phyloP scores from a whole-genome alignment of 2,329 filamentous ascomycete genomes.

The Grosmannia serpens region DNA sequence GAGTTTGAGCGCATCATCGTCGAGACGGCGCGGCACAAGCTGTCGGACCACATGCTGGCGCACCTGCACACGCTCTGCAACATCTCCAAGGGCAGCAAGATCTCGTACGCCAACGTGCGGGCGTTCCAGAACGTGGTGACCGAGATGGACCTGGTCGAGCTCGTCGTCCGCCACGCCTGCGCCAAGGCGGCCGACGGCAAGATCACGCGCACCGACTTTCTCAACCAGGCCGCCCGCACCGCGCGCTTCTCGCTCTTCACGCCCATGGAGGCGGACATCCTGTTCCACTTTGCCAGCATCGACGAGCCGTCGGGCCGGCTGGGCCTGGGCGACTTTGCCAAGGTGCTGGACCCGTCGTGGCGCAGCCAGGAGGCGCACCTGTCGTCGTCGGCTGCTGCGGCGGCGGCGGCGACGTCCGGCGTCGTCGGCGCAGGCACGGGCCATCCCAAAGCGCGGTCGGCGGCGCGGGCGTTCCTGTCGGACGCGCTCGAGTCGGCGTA shows the following conservation, averaged over 20 bases:
- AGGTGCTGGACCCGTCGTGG: constrained; percentile 92
- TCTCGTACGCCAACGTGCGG: constrained; percentile 93
- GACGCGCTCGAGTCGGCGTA: constrained; percentile 66
- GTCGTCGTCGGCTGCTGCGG: constrained; percentile 8
- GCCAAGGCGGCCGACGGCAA: constrained; percentile 76
- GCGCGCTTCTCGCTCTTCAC: constrained; percentile 95
- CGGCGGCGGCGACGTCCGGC: no score
- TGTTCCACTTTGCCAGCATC: constrained; percentile 95
- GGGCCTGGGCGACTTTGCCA: constrained; percentile 74
- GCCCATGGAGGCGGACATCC: constrained; percentile 95
- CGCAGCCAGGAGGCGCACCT: constrained; percentile 44
- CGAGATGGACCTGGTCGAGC: constrained; percentile 94
- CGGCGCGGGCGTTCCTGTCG: constrained; percentile 46
- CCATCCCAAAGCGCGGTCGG: constrained; percentile 33
- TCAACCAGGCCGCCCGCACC: constrained; percentile 83
- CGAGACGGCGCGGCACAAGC: constrained; percentile 87
- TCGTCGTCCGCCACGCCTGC: constrained; percentile 81
- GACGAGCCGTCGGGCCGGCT: constrained; percentile 82
- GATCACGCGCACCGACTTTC: constrained; percentile 87
- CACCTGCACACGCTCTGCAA: constrained; percentile 92
- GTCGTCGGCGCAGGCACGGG: neutral
- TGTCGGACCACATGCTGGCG: constrained; percentile 87
- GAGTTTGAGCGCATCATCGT: constrained; percentile 95
- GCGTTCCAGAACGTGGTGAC: constrained; percentile 97
- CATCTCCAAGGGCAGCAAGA: constrained; percentile 81